phyloP scores from a whole-genome alignment of 208 protist species.

The Wallacemonas sp. region DNA sequence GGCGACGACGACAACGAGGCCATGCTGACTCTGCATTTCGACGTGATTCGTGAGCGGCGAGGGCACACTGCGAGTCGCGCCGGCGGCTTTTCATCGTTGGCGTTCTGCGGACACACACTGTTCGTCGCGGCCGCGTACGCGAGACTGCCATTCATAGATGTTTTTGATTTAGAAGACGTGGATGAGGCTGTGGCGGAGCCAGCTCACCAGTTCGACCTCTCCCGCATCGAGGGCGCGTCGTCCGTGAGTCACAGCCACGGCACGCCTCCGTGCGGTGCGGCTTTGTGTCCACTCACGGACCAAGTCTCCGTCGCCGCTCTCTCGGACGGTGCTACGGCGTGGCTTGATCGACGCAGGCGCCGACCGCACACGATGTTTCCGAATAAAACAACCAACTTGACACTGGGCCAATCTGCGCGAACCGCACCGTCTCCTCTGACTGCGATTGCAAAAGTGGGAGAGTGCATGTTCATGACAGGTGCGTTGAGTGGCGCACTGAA shows the following conservation, averaged over 20 bases:
- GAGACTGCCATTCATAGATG: conserved; percentile 39
- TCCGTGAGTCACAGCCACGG: neutral
- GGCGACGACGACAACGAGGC: neutral
- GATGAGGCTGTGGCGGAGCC: conserved; percentile 63
- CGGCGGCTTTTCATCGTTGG: conserved; percentile 49
- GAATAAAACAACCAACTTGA: neutral
- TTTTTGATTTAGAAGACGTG: conserved; percentile 81
- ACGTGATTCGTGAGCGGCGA: neutral
- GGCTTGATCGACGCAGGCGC: conserved; percentile 37
- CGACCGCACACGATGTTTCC: neutral
- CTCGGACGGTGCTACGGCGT: conserved; percentile 46
- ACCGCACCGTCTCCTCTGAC: conserved; percentile 23
- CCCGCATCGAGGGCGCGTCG: conserved; percentile 12
- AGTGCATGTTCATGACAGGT: conserved; percentile 44
- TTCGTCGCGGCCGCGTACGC: conserved; percentile 46
- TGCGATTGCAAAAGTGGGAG: conserved; percentile 20
- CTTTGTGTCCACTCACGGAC: conserved; percentile 34
- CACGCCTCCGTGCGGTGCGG: conserved; percentile 22
- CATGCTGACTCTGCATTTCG: conserved; percentile 2
- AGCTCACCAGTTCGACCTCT: conserved; percentile 44
- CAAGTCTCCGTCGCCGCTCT: conserved; percentile 42
- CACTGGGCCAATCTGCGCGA: neutral
- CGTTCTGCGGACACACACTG: conserved; percentile 61
- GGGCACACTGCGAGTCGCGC: neutral
- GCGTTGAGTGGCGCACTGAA: conserved; percentile 43